A percentile compares a stretch with the other conserved stretches of the same genome.
phyloP scores from a whole-genome alignment of 176 grass and related monocot species.

The Oropetium thomaeum region DNA sequence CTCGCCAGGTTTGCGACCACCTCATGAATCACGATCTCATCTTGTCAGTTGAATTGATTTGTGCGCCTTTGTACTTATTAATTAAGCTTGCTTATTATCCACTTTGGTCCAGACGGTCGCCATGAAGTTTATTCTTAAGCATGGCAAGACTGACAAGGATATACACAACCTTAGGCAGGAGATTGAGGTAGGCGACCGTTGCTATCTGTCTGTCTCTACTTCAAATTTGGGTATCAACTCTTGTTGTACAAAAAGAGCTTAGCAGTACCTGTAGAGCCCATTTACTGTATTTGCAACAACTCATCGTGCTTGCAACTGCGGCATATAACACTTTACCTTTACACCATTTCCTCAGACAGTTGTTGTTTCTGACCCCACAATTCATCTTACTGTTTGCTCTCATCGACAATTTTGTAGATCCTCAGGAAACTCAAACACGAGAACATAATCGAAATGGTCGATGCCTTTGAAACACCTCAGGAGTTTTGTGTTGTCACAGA shows the following conservation, averaged over 20 bases:
- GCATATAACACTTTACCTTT: too few species aligned
- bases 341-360: too few species aligned
- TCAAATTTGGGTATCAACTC: neutral
- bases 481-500: conserved; percentile 99
- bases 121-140: conserved; percentile 98
- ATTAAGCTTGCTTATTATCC: neutral
- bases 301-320: too few species aligned
- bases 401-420: conserved; percentile 42
- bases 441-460: conserved; percentile 98
- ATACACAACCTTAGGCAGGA: conserved; percentile 94
- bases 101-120: conserved; percentile 68
- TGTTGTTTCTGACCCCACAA: too few species aligned
- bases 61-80: too few species aligned
- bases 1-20: conserved; percentile 57
- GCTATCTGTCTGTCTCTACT: neutral
- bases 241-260: neutral
- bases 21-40: neutral
- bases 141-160: conserved; percentile 89
- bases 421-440: conserved; percentile 89
- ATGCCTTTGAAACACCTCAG: conserved; percentile 92
- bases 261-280: too few species aligned
- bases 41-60: too few species aligned
- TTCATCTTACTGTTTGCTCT: conserved; percentile 25
- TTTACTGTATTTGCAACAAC: too few species aligned
- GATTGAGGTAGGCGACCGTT: conserved; percentile 18